phyloP scores from a whole-genome alignment of 495 filamentous ascomycete genomes.

The Aspergillus kassunensis region DNA sequence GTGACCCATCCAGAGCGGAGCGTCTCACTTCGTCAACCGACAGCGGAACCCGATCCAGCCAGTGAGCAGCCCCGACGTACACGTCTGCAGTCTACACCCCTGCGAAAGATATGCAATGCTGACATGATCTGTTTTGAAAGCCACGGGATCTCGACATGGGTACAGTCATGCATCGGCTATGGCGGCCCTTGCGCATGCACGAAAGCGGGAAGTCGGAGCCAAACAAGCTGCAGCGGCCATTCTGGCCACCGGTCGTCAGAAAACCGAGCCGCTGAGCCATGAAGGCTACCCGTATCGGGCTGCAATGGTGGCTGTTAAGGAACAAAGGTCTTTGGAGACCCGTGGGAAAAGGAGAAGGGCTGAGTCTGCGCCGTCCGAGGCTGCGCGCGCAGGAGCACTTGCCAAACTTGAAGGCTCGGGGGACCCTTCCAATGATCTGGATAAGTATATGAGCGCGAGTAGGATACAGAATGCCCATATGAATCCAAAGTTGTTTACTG shows the following conservation, averaged over 20 bases:
- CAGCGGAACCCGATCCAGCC: constrained; percentile 19
- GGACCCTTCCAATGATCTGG: constrained; percentile 28
- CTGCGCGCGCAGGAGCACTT: constrained; percentile 62
- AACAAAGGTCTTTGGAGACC: constrained; percentile 60
- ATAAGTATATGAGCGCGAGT: constrained; percentile 51
- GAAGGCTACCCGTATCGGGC: constrained; percentile 71
- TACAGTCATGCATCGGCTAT: constrained; percentile 67
- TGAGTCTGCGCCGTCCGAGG: constrained; percentile 60
- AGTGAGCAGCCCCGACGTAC: constrained; percentile 21
- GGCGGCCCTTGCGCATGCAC: constrained; percentile 70
- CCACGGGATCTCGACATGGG: constrained; percentile 62
- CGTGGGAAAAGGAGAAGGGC: constrained; percentile 57
- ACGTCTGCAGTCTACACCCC: neutral
- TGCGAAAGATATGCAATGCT: too few relatives aligned
- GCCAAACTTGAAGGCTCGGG: constrained; percentile 28
- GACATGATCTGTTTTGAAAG: too few relatives aligned
- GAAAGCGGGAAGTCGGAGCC: constrained; percentile 55
- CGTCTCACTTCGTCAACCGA: constrained; percentile 31
- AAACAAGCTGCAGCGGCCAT: constrained; percentile 59
- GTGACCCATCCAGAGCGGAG: constrained; percentile 43
- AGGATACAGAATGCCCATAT: constrained; percentile 51
- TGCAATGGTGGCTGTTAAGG: constrained; percentile 63
- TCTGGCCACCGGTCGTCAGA: constrained; percentile 63
- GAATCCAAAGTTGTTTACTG: constrained; percentile 67
- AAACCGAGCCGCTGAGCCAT: constrained; percentile 51